Conservation (phyloP, 768 basidiomycete species). For the Guyanaporus albipodus region DNA sequence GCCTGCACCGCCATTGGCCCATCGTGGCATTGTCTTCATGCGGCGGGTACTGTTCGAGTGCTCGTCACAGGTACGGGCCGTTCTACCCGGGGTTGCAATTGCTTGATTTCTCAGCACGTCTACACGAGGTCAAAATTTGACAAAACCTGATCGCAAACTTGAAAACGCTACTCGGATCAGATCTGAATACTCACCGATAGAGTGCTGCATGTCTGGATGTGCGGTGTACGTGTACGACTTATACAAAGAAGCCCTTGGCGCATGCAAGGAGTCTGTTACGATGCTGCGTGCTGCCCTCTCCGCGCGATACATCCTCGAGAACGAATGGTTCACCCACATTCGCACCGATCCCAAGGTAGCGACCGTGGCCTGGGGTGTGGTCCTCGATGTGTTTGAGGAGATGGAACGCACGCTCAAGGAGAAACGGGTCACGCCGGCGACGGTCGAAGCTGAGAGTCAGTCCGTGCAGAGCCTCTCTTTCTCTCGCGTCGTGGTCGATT, state of each 20-base stretch:
- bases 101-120: too few species aligned
- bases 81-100: too few species aligned
- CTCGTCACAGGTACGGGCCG: too few species aligned
- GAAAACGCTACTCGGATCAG: slow-evolving; percentile 51
- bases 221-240: slow-evolving; percentile 89
- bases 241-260: slow-evolving; percentile 68
- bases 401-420: slow-evolving; percentile 55
- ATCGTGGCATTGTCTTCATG: too few species aligned
- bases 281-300: slow-evolving; percentile 48
- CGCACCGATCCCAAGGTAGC: slow-evolving; percentile 15
- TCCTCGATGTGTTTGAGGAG: slow-evolving; percentile 68
- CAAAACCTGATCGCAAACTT: slow-evolving; percentile 50
- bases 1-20: too few species aligned
- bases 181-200: slow-evolving; percentile 45
- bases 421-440: slow-evolving; percentile 37
- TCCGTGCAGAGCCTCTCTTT: slow-evolving; percentile 29
- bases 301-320: slow-evolving; percentile 45
- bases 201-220: slow-evolving; percentile 95
- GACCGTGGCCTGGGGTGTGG: slow-evolving; percentile 26
- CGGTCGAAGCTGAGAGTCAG: slow-evolving; percentile 36
- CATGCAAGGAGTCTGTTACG: slow-evolving; percentile 54
- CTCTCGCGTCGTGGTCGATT: too few species aligned
- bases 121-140: slow-evolving; percentile 61
- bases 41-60: too few species aligned
- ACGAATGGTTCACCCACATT: slow-evolving; percentile 63